Evolutionary conservation across 352 stramenopile species (phyloP).

Genomic region (Phytopythium vexans): DNA sequence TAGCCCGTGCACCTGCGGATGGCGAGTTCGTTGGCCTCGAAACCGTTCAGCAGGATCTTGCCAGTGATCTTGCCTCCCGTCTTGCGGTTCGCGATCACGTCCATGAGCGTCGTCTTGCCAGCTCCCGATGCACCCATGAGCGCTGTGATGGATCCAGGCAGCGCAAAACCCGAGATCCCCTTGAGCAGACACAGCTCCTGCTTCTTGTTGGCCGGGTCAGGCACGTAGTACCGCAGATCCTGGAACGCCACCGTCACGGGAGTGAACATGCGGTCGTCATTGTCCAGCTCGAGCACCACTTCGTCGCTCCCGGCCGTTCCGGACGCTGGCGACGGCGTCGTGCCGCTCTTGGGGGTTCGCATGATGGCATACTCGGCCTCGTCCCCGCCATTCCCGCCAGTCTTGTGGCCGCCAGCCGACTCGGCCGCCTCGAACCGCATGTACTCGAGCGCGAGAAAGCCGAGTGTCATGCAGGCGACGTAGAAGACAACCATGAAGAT

Average conservation of each 20-base stretch:
- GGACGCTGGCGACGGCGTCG: too few species aligned
- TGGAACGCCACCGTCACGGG: slow-evolving; percentile 18
- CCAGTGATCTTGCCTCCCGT: too few species aligned
- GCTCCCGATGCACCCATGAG: slow-evolving; percentile 78
- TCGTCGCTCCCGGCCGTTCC: too few species aligned
- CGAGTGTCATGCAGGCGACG: slow-evolving; percentile 26
- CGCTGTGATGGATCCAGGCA: slow-evolving; percentile 57
- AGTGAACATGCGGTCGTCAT: slow-evolving; percentile 1
- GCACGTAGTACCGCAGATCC: slow-evolving; percentile 32
- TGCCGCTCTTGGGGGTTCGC: too few species aligned
- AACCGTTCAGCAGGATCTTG: too few species aligned
- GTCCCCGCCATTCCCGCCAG: too few species aligned
- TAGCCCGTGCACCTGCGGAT: too few species aligned
- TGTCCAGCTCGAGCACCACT: too few species aligned
- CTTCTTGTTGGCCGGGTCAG: slow-evolving; percentile 14
- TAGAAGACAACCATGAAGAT: slow-evolving; percentile 28
- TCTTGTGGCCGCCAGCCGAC: too few species aligned
- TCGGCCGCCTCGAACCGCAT: slow-evolving; percentile 7
- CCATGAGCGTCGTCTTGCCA: slow-evolving; percentile 81
- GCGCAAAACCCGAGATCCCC: slow-evolving; percentile 37
- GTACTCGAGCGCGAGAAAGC: slow-evolving; percentile 32
- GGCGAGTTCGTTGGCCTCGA: too few species aligned
- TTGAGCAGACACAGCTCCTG: slow-evolving; percentile 32
- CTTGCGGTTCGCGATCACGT: slow-evolving; percentile 90
- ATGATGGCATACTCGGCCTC: too few species aligned